Evolutionary conservation across 1,139 yeast species (phyloP).

Genomic region (Taphrina confusa): DNA sequence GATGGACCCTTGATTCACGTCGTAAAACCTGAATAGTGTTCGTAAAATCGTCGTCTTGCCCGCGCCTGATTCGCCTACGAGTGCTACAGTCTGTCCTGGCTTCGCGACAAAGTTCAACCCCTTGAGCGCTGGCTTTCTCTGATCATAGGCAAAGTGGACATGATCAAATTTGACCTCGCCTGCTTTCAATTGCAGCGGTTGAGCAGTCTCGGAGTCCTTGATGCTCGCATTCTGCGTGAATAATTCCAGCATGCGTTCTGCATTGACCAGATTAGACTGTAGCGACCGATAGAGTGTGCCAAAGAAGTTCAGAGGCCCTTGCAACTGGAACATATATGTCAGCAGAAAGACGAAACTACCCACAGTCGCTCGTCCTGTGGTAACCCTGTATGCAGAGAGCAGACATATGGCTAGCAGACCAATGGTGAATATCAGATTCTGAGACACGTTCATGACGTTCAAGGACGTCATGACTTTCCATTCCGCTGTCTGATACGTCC

Average conservation of each 20-base stretch:
- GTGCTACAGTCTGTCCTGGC: conserved; percentile 81
- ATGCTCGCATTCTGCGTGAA: conserved; percentile 39
- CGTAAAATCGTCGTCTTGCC: conserved; percentile 91
- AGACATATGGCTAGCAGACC: conserved; percentile 96
- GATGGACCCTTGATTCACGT: conserved; percentile 74
- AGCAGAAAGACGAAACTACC: conserved; percentile 77
- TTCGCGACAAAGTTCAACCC: conserved; percentile 83
- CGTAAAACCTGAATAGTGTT: conserved; percentile 85
- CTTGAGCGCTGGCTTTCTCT: conserved; percentile 77
- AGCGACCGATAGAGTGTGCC: conserved; percentile 39
- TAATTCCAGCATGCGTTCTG: conserved; percentile 39
- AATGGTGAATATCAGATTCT: conserved; percentile 81
- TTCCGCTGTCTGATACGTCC: conserved; percentile 74
- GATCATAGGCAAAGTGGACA: conserved; percentile 88
- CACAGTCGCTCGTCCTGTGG: conserved; percentile 75
- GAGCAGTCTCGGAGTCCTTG: conserved; percentile 49
- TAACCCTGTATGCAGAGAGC: conserved; percentile 92
- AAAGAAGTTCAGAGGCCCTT: conserved; percentile 49
- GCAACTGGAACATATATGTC: conserved; percentile 73
- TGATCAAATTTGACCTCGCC: conserved; percentile 78
- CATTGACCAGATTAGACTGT: conserved; percentile 40
- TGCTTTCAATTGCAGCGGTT: conserved; percentile 54
- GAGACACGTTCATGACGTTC: conserved; percentile 87
- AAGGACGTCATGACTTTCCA: conserved; percentile 89
- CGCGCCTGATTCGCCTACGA: conserved; percentile 87